Base-by-base conservation (phyloP, 371 early-diverging fungal genomes). In the Mucor velutinosus region DNA sequence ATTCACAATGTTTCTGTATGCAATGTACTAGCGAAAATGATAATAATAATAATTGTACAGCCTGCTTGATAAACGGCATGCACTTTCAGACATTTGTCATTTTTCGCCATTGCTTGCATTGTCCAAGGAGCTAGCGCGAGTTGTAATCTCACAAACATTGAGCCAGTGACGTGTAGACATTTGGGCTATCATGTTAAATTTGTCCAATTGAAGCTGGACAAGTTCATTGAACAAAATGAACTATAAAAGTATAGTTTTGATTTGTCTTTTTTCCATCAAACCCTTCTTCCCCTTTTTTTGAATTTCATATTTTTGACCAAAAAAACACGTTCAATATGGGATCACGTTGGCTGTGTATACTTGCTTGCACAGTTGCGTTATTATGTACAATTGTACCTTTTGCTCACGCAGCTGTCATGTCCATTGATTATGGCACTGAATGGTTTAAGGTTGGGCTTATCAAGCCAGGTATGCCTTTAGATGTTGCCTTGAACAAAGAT, bases 381-480 rank as follows among this genome's bases (percentile, higher is more conserved):
- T 17, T 75, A 58, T 65, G 67, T 41, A 59, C 41, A 5, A 37
- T 65, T 4, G 6, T 67, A 56, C 68, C 71, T 25, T n/a, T 60
- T 21, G 71, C 69, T 30, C 64, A 75, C 11, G 89, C 89, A 14
- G 89, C 91, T 15, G 96, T 98, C 45, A 91, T 98, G 76, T 95
- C 96, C 15, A 94, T 99, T 74, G 99, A 99, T 77, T 95, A 92
- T 75, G 99, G 99, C 60, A 90, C 94, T 0, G 96, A 97, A 64
- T 97, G 97, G 96, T 93, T 96, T 79, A 97, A 97, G 70, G 93
- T 96, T 25, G 94, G 94, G 7, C 81, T 98, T 58, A 95, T 96
- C 69, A 94, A 94, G 70, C 92, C 96, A 11, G 96, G 96, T 15
- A 90, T 90, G 23, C 92, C 95, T 15, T 80, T 97, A 27, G 98